phyloP scores from a whole-genome alignment of 495 filamentous ascomycete genomes.

The Hyaloscypha hepaticicola region DNA sequence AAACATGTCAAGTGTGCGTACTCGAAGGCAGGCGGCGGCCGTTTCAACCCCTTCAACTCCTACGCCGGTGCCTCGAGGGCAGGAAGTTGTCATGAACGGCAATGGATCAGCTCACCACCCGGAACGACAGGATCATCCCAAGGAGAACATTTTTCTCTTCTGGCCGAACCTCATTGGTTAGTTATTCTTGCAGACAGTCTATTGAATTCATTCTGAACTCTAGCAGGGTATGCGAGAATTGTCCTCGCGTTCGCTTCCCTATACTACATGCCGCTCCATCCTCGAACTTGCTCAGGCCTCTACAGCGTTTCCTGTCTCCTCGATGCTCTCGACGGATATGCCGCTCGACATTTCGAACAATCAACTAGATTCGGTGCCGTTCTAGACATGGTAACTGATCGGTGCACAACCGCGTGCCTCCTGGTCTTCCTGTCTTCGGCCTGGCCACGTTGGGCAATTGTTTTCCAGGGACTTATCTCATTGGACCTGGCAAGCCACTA shows the following conservation, averaged over 20 bases:
- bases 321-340: conserved; percentile 90
- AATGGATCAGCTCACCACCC: conserved; percentile 21
- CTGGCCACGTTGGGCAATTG: conserved; percentile 85
- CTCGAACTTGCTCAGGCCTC: conserved; percentile 85
- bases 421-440: conserved; percentile 91
- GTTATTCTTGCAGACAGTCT: conserved; percentile 26
- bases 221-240: conserved; percentile 80
- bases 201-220: conserved; percentile 8
- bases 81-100: conserved; percentile 28
- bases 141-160: conserved; percentile 95
- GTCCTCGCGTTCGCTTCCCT: conserved; percentile 87
- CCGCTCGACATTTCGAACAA: conserved; percentile 84
- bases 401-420: conserved; percentile 91
- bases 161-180: conserved; percentile 91
- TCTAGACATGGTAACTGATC: conserved; percentile 95
- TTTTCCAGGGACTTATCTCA: conserved; percentile 91
- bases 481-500: conserved; percentile 95
- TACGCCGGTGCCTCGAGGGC: conserved; percentile 15
- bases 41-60: conserved; percentile 27
- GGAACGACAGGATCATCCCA: conserved; percentile 29
- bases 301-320: conserved; percentile 92
- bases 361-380: conserved; percentile 93
- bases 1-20: conserved; percentile 30
- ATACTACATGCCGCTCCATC: conserved; percentile 98
- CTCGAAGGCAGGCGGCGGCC: conserved; percentile 31